Conservation (phyloP, 2,329 filamentous ascomycete genomes). For the Trichoderma atrobrunneum region DNA sequence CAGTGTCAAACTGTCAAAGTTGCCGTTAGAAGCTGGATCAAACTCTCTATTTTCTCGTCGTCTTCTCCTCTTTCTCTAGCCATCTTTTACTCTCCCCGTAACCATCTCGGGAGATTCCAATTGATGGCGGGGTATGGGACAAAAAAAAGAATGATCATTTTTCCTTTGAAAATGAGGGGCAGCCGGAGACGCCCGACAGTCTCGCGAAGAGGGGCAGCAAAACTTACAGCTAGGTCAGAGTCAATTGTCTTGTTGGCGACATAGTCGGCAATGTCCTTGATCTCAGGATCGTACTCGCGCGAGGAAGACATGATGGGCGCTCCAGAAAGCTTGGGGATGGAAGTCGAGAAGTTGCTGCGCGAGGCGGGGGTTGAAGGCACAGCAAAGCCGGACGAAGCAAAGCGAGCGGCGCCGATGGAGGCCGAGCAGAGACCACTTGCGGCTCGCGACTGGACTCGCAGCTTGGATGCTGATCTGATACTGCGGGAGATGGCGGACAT, state of each 20-base stretch:
- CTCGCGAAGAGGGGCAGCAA: background rate
- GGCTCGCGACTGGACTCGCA: constrained; percentile 45
- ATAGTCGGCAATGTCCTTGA: constrained; percentile 92
- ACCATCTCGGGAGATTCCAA: background rate
- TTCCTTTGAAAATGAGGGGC: constrained; percentile 7
- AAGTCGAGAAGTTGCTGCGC: constrained; percentile 49
- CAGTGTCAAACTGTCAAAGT: constrained; percentile 77
- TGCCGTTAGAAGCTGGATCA: background rate
- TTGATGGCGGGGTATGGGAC: background rate
- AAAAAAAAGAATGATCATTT: background rate
- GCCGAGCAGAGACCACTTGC: constrained; percentile 24
- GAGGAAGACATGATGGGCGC: constrained; percentile 51
- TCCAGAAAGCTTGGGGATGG: constrained; percentile 45
- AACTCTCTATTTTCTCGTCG: background rate
- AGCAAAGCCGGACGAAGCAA: constrained; percentile 22
- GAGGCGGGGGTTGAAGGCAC: constrained; percentile 35
- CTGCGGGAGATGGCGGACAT: constrained; percentile 57
- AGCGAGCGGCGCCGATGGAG: constrained; percentile 29
- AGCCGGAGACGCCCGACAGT: background rate
- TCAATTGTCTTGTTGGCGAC: constrained; percentile 88
- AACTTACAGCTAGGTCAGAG: constrained; percentile 88
- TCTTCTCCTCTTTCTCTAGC: background rate
- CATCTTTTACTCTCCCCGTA: background rate
- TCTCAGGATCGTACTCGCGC: constrained; percentile 81
- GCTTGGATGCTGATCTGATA: constrained; percentile 53